A percentile compares a stretch with the other conserved stretches of the same genome.
phyloP scores from a whole-genome alignment of 2,329 filamentous ascomycete genomes.

The Botryotinia calthae region DNA sequence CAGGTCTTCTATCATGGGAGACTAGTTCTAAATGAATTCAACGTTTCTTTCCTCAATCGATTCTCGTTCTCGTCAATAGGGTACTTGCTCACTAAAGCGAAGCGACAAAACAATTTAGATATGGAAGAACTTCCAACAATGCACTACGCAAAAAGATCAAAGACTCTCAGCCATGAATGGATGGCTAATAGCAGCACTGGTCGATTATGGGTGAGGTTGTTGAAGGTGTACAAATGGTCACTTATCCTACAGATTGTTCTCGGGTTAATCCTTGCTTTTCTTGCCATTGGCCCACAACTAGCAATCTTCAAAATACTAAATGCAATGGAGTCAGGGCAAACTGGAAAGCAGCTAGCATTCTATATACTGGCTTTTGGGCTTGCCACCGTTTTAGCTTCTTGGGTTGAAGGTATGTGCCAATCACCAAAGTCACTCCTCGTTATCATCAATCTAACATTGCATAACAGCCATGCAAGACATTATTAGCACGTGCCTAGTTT shows the following conservation, averaged over 20 bases:
- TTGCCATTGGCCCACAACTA: conserved; percentile 27
- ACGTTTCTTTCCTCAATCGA: conserved; percentile 56
- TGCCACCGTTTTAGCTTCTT: conserved; percentile 48
- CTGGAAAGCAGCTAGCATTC: conserved; percentile 18
- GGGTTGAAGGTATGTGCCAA: conserved; percentile 25
- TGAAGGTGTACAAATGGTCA: conserved; percentile 52
- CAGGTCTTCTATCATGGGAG: conserved; percentile 58
- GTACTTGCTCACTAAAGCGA: conserved; percentile 53
- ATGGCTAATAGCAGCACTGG: conserved; percentile 25
- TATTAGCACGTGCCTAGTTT: conserved; percentile 43
- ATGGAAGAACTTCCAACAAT: conserved; percentile 60
- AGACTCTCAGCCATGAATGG: conserved; percentile 50
- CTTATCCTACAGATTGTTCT: conserved; percentile 26
- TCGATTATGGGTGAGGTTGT: conserved; percentile 38
- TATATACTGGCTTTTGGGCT: conserved; percentile 26
- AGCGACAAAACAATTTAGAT: conserved; percentile 57
- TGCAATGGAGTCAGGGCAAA: conserved; percentile 24
- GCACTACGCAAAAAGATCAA: conserved; percentile 51
- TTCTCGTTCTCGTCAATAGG: conserved; percentile 64
- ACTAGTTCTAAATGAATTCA: conserved; percentile 60
- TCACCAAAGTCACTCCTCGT: conserved; percentile 42
- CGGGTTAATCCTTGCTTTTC: conserved; percentile 22
- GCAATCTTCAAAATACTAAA: conserved; percentile 29
- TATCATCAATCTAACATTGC: conserved; percentile 45
- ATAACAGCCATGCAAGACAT: conserved; percentile 59